These are phyloP conservation scores for Rehmannia glutinosa DNA, from an alignment of 257 asterid species.

Conservation along the genomic window DNA sequence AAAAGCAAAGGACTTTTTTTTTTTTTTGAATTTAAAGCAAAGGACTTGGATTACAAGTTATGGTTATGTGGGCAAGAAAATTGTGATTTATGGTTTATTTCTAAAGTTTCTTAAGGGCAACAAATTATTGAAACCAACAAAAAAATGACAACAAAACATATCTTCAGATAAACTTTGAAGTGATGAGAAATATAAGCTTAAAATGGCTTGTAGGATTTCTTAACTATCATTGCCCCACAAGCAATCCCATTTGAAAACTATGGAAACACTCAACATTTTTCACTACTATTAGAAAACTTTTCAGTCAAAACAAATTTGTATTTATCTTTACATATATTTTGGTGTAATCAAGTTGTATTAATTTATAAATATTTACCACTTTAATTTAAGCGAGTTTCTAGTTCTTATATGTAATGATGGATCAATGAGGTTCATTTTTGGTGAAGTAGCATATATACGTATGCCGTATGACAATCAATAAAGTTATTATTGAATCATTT, in stretches of 20 bases:
- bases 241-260: neutral
- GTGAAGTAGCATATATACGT: no score
- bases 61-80: slow-evolving; percentile 14
- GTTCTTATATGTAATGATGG: no score
- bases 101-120: slow-evolving; percentile 25
- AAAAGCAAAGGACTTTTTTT: neutral
- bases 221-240: slow-evolving; percentile 7
- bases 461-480: no score
- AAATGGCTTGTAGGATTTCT: slow-evolving; percentile 1
- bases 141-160: slow-evolving; percentile 5
- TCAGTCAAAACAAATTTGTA: neutral
- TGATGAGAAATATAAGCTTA: neutral
- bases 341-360: neutral
- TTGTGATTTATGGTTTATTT: neutral
- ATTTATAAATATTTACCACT: neutral
- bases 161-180: neutral
- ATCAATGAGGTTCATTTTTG: no score
- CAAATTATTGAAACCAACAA: slow-evolving; percentile 1
- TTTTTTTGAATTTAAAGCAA: no score
- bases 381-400: neutral
- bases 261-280: neutral
- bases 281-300: neutral
- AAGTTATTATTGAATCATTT: no score
- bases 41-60: slow-evolving; percentile 4
- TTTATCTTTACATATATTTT: neutral